Evolutionary conservation across 1,139 yeast species (phyloP), one percentile per base, ranked within the genome.

Genomic region (Candida mesenterica): DNA sequence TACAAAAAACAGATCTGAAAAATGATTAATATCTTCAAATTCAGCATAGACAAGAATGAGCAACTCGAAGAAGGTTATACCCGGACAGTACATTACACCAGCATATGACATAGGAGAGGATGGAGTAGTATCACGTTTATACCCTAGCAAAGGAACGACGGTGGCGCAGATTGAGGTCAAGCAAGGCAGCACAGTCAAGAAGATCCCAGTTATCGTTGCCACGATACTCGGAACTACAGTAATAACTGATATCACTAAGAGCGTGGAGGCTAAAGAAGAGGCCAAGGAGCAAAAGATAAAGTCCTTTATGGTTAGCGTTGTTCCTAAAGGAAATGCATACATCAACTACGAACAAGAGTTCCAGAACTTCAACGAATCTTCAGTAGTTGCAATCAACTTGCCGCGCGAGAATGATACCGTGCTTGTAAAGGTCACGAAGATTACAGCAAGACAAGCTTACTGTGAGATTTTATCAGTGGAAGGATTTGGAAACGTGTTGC

Each of bases 351-450:
- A 60, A 15, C 50, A 49, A 34, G 62, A 55, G 19, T 38, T 50
- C 36, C 30, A 35, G 31, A 45, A 43, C 16, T 39, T 44, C 15
- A 37, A 39, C 20, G 54, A 49, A 16, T 38, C 52, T 7, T 43
- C 45, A 13, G 36, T 42, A 9, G 49, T 54, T 9, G 53, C 79
- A 14, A 78, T 74, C 36, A 74, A 72, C 40, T 66, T 92, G 37
- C 97, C 98, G 3, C 77, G 79, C 44, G 96, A 88, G 45, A 85
- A 87, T 29, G 96, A 90, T 55, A 60, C 82, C 10, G 97, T 94
- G 3, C 65, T 92, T 16, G 89, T 88, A 0, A 71, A 80, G 37
- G 85, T 92, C 18, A 79, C 83, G 13, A 75, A 82, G 47, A 72
- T 92, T 31, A 71, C 75, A 13, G 63, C 72, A 16, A 77, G 75